Evolutionary conservation across 116 monocot species (phyloP).

Genomic region (Phalaenopsis hybrid): DNA sequence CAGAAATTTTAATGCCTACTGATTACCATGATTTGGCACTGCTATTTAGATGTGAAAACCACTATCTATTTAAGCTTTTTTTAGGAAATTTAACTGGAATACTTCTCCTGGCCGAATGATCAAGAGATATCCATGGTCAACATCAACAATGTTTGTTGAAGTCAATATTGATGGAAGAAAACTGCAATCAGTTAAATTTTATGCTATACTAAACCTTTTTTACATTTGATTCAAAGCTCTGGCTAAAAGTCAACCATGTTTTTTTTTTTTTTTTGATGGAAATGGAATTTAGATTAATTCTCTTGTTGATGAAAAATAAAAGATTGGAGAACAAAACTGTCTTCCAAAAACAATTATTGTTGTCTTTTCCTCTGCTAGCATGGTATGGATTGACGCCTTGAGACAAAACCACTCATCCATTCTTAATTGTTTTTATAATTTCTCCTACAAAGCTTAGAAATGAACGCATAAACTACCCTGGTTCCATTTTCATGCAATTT

Average conservation of each 20-base stretch:
- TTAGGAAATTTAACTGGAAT: not conserved
- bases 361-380: too few species aligned
- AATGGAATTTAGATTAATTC: not conserved
- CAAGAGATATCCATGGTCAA: not conserved
- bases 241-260: not conserved
- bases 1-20: not conserved
- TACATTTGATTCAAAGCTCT: not conserved
- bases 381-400: too few species aligned
- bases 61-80: not conserved
- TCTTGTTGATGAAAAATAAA: not conserved
- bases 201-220: not conserved
- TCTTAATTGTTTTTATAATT: not conserved
- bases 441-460: not conserved
- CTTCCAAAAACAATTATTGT: too few species aligned
- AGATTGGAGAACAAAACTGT: not conserved
- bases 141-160: not conserved
- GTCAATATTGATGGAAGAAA: not conserved
- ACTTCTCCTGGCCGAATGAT: not conserved
- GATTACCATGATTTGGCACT: not conserved
- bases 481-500: not conserved
- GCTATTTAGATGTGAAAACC: slow-evolving; percentile 1
- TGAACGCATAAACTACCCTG: not conserved
- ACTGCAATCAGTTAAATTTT: not conserved
- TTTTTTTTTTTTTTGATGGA: not conserved
- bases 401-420: not conserved